Percentiles rank a stretch among this genome's conserved stretches.
phyloP scores from a whole-genome alignment of 192 early-diverging fungal species.

The Kappamyces sp. region DNA sequence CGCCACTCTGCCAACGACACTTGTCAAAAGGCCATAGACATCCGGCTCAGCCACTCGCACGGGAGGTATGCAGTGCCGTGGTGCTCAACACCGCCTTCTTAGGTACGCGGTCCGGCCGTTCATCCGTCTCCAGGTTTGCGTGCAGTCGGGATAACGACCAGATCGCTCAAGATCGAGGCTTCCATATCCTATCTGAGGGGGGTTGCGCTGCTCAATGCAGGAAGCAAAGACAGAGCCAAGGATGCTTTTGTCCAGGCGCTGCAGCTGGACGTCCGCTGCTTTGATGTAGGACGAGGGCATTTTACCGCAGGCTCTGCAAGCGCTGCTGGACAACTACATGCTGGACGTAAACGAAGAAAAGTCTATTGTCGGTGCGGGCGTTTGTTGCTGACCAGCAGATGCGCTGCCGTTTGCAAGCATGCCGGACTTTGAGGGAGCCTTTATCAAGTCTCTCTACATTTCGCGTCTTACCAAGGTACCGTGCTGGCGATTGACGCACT shows the following conservation, averaged over 20 bases:
- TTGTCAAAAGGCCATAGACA: too few species aligned
- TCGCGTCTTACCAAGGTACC: constrained; percentile 58
- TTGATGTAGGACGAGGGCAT: constrained; percentile 39
- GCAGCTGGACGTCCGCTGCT: constrained; percentile 55
- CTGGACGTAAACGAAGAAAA: constrained; percentile 58
- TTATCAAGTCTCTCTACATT: constrained; percentile 55
- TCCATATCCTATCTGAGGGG: constrained; percentile 60
- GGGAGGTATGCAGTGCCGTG: too few species aligned
- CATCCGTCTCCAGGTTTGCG: too few species aligned
- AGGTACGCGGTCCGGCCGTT: too few species aligned
- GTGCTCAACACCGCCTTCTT: too few species aligned
- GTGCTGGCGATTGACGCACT: constrained; percentile 1
- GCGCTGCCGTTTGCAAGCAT: constrained; percentile 45
- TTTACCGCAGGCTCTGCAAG: constrained; percentile 46
- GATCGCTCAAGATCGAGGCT: constrained; percentile 45
- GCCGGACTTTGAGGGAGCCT: constrained; percentile 40
- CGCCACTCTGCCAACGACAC: too few species aligned
- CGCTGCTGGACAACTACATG: constrained; percentile 52
- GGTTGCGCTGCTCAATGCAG: constrained; percentile 40
- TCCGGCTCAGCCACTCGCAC: too few species aligned
- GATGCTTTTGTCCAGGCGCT: constrained; percentile 59
- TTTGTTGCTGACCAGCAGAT: neutral
- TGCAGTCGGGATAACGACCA: neutral
- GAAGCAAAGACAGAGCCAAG: constrained; percentile 48
- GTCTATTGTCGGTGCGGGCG: constrained; percentile 24